Percentiles rank a stretch among this genome's conserved stretches.
Conservation (phyloP, 1,284 basidiomycete species). For the Fomitiporia mediterranea region DNA sequence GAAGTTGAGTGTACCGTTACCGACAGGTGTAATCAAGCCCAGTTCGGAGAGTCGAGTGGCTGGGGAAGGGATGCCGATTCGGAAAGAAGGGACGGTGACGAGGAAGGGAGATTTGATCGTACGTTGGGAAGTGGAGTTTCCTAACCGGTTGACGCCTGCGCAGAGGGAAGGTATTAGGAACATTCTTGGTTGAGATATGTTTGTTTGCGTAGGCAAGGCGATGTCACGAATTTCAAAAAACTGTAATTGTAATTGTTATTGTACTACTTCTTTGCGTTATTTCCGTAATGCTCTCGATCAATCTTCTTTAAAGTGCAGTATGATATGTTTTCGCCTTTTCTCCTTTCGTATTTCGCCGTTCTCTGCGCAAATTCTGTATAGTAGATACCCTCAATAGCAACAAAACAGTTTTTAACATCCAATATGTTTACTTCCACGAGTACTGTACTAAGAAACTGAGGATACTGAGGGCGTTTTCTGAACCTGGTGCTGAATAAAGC, state of each 20-base stretch:
- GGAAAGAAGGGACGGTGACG: slow-evolving; percentile 69
- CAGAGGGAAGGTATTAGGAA: slow-evolving; percentile 81
- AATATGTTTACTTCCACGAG: too few relatives aligned
- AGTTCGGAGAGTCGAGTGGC: slow-evolving; percentile 65
- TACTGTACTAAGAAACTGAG: too few relatives aligned
- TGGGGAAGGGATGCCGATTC: slow-evolving; percentile 89
- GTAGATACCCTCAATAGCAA: slow-evolving; percentile 6
- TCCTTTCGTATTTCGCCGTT: not conserved
- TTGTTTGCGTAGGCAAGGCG: not conserved
- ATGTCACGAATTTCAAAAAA: too few relatives aligned
- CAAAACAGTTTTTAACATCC: too few relatives aligned
- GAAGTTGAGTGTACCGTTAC: slow-evolving; percentile 64
- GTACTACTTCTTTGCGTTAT: not conserved
- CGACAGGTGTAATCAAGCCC: slow-evolving; percentile 74
- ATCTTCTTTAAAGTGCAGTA: not conserved
- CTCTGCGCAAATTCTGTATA: not conserved
- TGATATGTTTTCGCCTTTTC: too few relatives aligned
- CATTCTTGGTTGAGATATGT: slow-evolving; percentile 43
- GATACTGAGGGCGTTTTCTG: too few relatives aligned
- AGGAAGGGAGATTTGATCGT: slow-evolving; percentile 82
- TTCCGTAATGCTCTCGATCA: not conserved
- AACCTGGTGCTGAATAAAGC: too few relatives aligned
- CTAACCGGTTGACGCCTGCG: slow-evolving; percentile 60
- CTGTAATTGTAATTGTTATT: too few relatives aligned
- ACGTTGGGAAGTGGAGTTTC: slow-evolving; percentile 84